phyloP scores from a whole-genome alignment of 2,329 filamentous ascomycete species.

The Bipolaris zeicola region DNA sequence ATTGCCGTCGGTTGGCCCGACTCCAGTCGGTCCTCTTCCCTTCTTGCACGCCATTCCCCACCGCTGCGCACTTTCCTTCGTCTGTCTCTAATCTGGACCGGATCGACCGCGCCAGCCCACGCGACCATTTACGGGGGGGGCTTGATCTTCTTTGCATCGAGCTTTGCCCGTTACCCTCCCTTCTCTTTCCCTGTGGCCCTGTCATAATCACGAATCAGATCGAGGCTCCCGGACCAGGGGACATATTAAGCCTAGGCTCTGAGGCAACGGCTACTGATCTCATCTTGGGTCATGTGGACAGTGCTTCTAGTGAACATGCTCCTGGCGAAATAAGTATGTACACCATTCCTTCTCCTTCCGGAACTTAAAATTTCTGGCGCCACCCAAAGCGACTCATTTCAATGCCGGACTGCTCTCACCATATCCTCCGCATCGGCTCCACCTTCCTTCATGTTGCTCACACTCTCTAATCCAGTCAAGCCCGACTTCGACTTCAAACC shows the following conservation, averaged over 20 bases:
- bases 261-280: constrained; percentile 42
- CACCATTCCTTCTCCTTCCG: constrained; percentile 42
- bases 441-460: constrained; percentile 56
- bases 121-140: constrained; percentile 43
- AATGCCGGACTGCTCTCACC: constrained; percentile 38
- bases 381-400: constrained; percentile 39
- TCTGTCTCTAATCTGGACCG: constrained; percentile 37
- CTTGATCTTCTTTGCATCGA: constrained; percentile 45
- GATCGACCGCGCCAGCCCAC: constrained; percentile 44
- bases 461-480: constrained; percentile 55
- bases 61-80: constrained; percentile 36
- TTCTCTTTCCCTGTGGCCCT: constrained; percentile 38
- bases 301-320: constrained; percentile 41
- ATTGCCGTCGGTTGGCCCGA: constrained; percentile 43
- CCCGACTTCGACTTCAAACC: constrained; percentile 55
- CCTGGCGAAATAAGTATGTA: constrained; percentile 46
- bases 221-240: constrained; percentile 36
- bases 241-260: constrained; percentile 42
- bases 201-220: constrained; percentile 46
- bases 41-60: constrained; percentile 46
- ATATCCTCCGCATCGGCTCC: constrained; percentile 22
- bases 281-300: constrained; percentile 42
- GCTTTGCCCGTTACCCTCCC: constrained; percentile 35
- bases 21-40: constrained; percentile 42
- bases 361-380: constrained; percentile 34